Evolutionary conservation across 139 green algal genomes (phyloP), one percentile per base, ranked within the genome.

Genomic region (Desmodesmus armatus): DNA sequence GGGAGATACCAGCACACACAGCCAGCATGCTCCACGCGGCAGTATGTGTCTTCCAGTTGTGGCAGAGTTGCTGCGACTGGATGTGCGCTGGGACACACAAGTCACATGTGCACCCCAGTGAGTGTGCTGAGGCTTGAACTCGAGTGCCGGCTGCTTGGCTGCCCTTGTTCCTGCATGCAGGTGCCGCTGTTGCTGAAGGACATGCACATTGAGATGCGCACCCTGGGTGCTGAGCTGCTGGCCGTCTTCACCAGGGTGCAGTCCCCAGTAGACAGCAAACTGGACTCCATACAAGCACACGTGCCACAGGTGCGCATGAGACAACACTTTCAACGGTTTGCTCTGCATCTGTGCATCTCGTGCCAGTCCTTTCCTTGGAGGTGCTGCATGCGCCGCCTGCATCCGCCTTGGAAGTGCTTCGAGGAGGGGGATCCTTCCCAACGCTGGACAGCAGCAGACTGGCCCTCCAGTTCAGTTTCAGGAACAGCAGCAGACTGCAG

Each of bases 161-260:
- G 63, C n/a, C 31, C 29, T 72, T 72, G 63, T 6, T 35, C 5
- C 69, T 17, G 5, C 60, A 33, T 60, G 27, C 81, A 82, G 71
- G 72, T 82, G 35, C 82, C 82, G 43, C 84, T 82, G 43, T 71
- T 94, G 66, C 49, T 92, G 60, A 66, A 31, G 17, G 74, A 90
- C 77, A 43, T 78, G 33, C 76, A 85, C 27, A 87, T 89, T 1
- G 51, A 89, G 27, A 72, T 94, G 58, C 88, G 91, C 37, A 87
- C 63, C 9, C 63, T 94, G 35, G 88, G 92, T 72, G 81, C 83
- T 21, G 87, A 91, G 51, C 70, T 82, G 71, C 79, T 94, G 29
- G 53, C 65, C 11, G 25, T 29, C 7, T 63, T 89, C 58, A 82
- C 82, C n/a, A 43, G 31, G n/a, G 82, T 82, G 55, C 82, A 82